Evolutionary conservation across 768 basidiomycete genomes (phyloP), one percentile per base, ranked within the genome.

Genomic region (Boletus edulis): DNA sequence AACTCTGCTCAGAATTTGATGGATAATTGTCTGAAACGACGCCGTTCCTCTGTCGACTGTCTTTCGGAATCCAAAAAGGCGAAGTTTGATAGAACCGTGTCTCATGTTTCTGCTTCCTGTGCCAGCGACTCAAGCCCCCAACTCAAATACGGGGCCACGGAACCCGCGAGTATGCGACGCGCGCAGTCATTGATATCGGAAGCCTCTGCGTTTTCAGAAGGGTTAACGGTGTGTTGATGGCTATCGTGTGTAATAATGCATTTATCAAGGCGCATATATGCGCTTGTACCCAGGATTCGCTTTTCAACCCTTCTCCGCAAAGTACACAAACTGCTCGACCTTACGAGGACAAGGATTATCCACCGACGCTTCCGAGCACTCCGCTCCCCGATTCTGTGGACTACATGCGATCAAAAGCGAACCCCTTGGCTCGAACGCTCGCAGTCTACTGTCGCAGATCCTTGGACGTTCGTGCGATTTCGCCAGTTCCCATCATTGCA

Each of bases 401-500:
- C 13, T 65, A 72, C 5, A 38, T 46, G 1, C 52, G 55, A 27
- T 65, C 68, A 7, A 65, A 38, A 44, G 56, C 59, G 18, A 58
- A 72, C 35, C 66, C 69, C 0, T 20, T 71, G 22, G 22, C 24
- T 27, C 64, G 69, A 34, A 71, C 69, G 4, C 31, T 62, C 5
- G 37, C 48, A 9, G 5, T 60, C 10, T 54, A 59, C 14, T 51
- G 46, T 5, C 47, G 15, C 17, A 34, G 38, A 24, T 55, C 52
- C n/a, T 15, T 27, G 9, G 44, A 44, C 2, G 20, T 41, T 1
- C 49, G 56, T 1, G 3, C 18, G 10, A 69, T 63, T 6, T 59
- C 63, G 6, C 52, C 61, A 0, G 76, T 84, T 0, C 83, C 84
- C 0, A 75, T 83, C 51, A 79, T 85, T 14, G 82, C 82, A 5